These are phyloP conservation scores for Gloeophyllum trabeum DNA, from an alignment of 768 basidiomycete species.

Conservation along the genomic window DNA sequence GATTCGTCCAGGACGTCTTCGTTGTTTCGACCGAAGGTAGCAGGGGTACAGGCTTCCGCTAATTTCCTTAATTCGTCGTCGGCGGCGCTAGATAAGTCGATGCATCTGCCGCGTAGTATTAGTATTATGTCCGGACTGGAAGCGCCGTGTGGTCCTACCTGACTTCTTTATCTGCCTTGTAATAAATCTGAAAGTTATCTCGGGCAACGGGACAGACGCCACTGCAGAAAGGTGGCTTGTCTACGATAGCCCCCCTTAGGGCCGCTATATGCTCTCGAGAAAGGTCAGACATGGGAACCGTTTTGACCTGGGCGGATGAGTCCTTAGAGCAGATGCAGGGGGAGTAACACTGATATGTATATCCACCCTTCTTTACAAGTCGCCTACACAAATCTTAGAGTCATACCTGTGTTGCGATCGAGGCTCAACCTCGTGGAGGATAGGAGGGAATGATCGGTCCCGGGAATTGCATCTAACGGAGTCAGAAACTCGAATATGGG, in stretches of 20 bases:
- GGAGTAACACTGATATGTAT: too few relatives aligned
- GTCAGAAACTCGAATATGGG: too few relatives aligned
- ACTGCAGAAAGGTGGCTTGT: neutral
- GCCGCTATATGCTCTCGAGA: too few relatives aligned
- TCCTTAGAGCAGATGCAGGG: too few relatives aligned
- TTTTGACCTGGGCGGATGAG: too few relatives aligned
- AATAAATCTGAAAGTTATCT: neutral
- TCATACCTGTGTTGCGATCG: too few relatives aligned
- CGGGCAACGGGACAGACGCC: neutral
- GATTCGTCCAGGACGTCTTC: slow-evolving; percentile 30
- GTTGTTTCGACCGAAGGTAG: slow-evolving; percentile 25
- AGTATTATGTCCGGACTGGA: neutral
- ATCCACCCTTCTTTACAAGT: too few relatives aligned
- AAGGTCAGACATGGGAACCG: too few relatives aligned
- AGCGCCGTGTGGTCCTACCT: neutral
- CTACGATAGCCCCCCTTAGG: neutral
- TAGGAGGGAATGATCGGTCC: too few relatives aligned
- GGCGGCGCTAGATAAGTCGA: slow-evolving; percentile 7
- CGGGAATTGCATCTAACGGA: too few relatives aligned
- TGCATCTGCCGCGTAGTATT: slow-evolving; percentile 2
- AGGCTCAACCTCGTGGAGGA: too few relatives aligned
- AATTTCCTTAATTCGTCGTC: slow-evolving; percentile 16
- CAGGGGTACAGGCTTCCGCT: slow-evolving; percentile 23
- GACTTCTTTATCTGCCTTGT: neutral
- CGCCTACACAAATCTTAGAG: too few relatives aligned